Evolutionary conservation across 768 basidiomycete species (phyloP).

Genomic region (Lentinula guzmanii): DNA sequence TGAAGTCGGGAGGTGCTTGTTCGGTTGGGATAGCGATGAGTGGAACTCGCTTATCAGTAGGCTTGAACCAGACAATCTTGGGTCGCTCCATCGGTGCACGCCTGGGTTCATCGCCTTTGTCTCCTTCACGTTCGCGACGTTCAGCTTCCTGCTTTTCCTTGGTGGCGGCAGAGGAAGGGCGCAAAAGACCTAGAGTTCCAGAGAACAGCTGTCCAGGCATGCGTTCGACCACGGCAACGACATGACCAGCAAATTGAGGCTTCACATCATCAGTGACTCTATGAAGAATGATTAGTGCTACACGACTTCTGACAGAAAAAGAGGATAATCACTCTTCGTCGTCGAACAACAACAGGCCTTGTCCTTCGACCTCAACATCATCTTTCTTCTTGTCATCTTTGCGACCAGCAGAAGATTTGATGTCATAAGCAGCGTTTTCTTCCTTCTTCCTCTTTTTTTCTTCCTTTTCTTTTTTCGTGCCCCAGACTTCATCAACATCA

Average conservation of each 20-base stretch:
- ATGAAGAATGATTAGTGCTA: not conserved
- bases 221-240: slow-evolving; percentile 98
- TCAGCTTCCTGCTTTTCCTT: slow-evolving; percentile 99
- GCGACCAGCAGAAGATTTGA: slow-evolving; percentile 64
- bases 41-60: slow-evolving; percentile 97
- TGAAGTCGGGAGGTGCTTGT: slow-evolving; percentile 94
- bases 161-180: slow-evolving; percentile 94
- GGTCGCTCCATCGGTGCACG: slow-evolving; percentile 81
- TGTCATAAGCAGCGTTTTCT: slow-evolving; percentile 93
- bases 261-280: slow-evolving; percentile 97
- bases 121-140: slow-evolving; percentile 93
- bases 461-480: slow-evolving; percentile 99
- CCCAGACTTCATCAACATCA: slow-evolving; percentile 97
- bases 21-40: slow-evolving; percentile 98
- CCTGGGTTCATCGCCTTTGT: slow-evolving; percentile 78
- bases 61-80: slow-evolving; percentile 99
- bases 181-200: slow-evolving; percentile 89
- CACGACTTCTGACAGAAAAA: slow-evolving; percentile 7
- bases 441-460: slow-evolving; percentile 99
- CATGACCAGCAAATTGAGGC: slow-evolving; percentile 97
- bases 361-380: slow-evolving; percentile 98
- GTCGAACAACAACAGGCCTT: slow-evolving; percentile 93
- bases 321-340: slow-evolving; percentile 77
- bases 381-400: slow-evolving; percentile 99
- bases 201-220: slow-evolving; percentile 99